Evolutionary conservation across 73 alveolate genomes (phyloP).

Genomic region (Paramecium biaurelia): DNA sequence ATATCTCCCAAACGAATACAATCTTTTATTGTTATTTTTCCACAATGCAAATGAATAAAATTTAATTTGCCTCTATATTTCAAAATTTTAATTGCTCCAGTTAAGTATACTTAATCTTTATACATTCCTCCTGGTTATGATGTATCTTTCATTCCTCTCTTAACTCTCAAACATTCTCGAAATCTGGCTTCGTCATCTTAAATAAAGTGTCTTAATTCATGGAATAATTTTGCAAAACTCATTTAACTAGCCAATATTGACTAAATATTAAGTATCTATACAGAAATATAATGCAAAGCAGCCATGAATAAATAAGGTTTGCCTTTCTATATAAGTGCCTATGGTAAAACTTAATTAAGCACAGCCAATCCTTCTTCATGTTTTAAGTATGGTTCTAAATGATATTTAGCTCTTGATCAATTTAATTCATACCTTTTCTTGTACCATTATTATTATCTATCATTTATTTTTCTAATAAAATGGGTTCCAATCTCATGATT

Average conservation of each 20-base stretch:
- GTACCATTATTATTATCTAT: slow-evolving; percentile 74
- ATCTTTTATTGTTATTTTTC: slow-evolving; percentile 79
- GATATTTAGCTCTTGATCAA: slow-evolving; percentile 71
- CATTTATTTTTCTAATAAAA: slow-evolving; percentile 79
- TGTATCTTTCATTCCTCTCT: slow-evolving; percentile 85
- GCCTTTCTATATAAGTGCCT: slow-evolving; percentile 53
- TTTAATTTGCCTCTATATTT: slow-evolving; percentile 68
- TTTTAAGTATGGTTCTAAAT: slow-evolving; percentile 68
- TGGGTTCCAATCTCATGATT: slow-evolving; percentile 93
- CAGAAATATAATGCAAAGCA: slow-evolving; percentile 83
- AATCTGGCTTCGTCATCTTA: slow-evolving; percentile 77
- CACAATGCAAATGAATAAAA: slow-evolving; percentile 70
- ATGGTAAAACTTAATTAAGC: slow-evolving; percentile 52
- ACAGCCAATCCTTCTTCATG: slow-evolving; percentile 89
- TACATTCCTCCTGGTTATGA: slow-evolving; percentile 81
- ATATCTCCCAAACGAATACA: slow-evolving; percentile 62
- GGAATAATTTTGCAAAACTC: slow-evolving; percentile 76
- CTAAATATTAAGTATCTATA: background rate
- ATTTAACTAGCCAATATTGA: slow-evolving; percentile 65
- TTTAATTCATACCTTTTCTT: slow-evolving; percentile 30
- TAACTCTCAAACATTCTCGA: slow-evolving; percentile 81
- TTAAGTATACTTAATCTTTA: slow-evolving; percentile 82
- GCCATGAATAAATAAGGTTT: slow-evolving; percentile 76
- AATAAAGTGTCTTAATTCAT: slow-evolving; percentile 73
- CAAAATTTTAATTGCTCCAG: slow-evolving; percentile 82